phyloP scores from a whole-genome alignment of 495 filamentous ascomycete species.

The Podospora pseudopauciseta region DNA sequence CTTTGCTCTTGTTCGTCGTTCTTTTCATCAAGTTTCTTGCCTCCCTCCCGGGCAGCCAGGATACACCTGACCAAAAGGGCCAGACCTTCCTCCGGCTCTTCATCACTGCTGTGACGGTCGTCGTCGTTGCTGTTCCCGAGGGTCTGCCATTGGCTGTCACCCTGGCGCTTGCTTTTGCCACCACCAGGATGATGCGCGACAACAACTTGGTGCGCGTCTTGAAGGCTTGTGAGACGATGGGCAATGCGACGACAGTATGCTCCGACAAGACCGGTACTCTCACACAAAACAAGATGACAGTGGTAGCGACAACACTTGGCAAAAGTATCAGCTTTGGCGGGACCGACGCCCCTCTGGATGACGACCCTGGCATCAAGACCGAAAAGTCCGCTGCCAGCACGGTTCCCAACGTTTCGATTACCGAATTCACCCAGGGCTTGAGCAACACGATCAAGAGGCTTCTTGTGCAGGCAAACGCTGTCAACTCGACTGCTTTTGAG shows the following conservation, averaged over 20 bases:
- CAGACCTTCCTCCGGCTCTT: slow-evolving; percentile 88
- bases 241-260: slow-evolving; percentile 92
- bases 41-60: slow-evolving; percentile 50
- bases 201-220: slow-evolving; percentile 90
- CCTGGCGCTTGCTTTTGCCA: slow-evolving; percentile 91
- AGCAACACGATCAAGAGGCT: slow-evolving; percentile 56
- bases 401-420: slow-evolving; percentile 32
- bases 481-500: slow-evolving; percentile 90
- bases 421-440: slow-evolving; percentile 46
- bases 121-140: slow-evolving; percentile 98
- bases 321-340: slow-evolving; percentile 62
- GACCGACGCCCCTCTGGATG: slow-evolving; percentile 32
- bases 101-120: slow-evolving; percentile 91
- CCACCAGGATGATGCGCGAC: slow-evolving; percentile 90
- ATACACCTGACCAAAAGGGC: slow-evolving; percentile 67
- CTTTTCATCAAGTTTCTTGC: slow-evolving; percentile 87
- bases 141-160: slow-evolving; percentile 91
- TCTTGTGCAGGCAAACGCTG: slow-evolving; percentile 67
- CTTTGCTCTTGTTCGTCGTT: slow-evolving; percentile 79
- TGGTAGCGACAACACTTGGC: slow-evolving; percentile 74
- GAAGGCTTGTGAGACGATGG: slow-evolving; percentile 95
- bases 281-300: slow-evolving; percentile 90
- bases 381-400: slow-evolving; percentile 31
- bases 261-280: slow-evolving; percentile 96
- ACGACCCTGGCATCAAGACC: slow-evolving; percentile 14